Evolutionary conservation across 257 asterid species (phyloP).

Genomic region (Plectranthus barbatus): DNA sequence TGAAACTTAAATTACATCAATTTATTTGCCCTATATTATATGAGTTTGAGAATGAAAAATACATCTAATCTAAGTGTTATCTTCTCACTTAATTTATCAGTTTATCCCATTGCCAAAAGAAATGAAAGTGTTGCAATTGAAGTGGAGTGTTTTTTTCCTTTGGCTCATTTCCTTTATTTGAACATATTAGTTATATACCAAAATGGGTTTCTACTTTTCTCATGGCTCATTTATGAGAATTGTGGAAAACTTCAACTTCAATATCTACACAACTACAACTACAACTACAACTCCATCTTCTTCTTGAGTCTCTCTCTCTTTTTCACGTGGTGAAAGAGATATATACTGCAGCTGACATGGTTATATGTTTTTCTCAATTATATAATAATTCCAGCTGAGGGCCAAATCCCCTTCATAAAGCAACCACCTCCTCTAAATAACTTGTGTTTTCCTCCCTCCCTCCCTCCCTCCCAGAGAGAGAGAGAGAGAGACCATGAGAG

Average conservation of each 20-base stretch:
- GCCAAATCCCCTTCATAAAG: conserved; percentile 21
- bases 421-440: conserved; percentile 18
- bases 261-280: too few relatives aligned
- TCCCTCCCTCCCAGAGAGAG: conserved; percentile 2
- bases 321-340: conserved; percentile 17
- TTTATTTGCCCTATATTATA: too few relatives aligned
- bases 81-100: too few relatives aligned
- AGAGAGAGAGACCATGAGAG: conserved; percentile 31
- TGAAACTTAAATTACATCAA: too few relatives aligned
- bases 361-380: neutral
- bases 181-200: neutral
- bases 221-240: neutral
- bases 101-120: too few relatives aligned
- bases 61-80: too few relatives aligned
- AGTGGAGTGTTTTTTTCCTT: neutral
- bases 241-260: too few relatives aligned
- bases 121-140: neutral
- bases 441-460: conserved; percentile 10
- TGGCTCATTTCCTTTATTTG: neutral
- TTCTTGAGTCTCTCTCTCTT: too few relatives aligned
- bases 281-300: neutral
- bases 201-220: neutral
- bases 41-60: too few relatives aligned
- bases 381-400: neutral
- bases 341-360: neutral